phyloP scores from a whole-genome alignment of 2,329 filamentous ascomycete genomes.

The Monilinia aucupariae region DNA sequence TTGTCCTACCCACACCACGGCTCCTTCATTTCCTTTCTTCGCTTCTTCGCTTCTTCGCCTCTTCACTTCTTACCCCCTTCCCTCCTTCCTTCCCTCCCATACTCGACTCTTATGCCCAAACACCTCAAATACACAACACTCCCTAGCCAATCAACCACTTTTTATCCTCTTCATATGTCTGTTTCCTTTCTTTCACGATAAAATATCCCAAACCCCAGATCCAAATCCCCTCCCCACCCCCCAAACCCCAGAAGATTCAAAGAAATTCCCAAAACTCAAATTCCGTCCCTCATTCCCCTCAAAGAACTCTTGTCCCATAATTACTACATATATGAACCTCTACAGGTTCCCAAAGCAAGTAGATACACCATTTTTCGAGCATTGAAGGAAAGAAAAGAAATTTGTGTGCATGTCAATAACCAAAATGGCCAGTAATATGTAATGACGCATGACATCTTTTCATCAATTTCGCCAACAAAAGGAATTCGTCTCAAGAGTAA shows the following conservation, averaged over 20 bases:
- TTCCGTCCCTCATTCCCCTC: background rate
- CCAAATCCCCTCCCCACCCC: background rate
- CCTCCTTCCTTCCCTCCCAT: slow-evolving; percentile 39
- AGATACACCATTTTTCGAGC: background rate
- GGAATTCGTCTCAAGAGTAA: slow-evolving; percentile 13
- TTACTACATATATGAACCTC: slow-evolving; percentile 14
- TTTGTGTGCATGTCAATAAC: background rate
- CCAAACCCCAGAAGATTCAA: background rate
- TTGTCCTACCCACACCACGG: slow-evolving; percentile 34
- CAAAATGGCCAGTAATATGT: slow-evolving; percentile 1
- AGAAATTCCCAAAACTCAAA: slow-evolving; percentile 5
- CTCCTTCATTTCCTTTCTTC: too few relatives aligned
- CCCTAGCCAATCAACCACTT: slow-evolving; percentile 1
- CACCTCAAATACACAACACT: background rate
- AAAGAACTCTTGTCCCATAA: slow-evolving; percentile 5
- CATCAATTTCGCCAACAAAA: slow-evolving; percentile 11
- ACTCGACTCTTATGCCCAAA: background rate
- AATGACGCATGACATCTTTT: slow-evolving; percentile 9
- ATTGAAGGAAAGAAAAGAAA: background rate
- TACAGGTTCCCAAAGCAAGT: background rate
- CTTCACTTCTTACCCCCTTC: slow-evolving; percentile 20
- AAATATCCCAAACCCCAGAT: slow-evolving; percentile 39
- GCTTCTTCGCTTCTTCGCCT: too few relatives aligned
- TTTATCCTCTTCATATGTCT: background rate
- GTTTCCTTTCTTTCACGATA: background rate